Evolutionary conservation across 1,284 basidiomycete genomes (phyloP).

Genomic region (Naganishia albida): DNA sequence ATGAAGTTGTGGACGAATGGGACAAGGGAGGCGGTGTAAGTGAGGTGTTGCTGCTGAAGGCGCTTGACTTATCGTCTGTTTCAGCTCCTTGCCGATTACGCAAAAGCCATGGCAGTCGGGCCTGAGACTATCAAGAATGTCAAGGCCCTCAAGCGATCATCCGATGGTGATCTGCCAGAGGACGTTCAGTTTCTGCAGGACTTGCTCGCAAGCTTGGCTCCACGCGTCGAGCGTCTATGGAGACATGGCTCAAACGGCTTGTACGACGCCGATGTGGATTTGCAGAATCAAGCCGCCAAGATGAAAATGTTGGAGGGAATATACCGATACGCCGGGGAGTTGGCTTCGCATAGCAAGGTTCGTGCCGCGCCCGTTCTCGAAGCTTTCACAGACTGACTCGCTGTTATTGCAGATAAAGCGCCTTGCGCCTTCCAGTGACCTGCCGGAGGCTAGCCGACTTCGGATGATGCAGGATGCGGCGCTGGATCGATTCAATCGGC

Average conservation of each 20-base stretch:
- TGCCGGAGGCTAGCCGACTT: slow-evolving; percentile 50
- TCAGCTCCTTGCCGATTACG: slow-evolving; percentile 25
- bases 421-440: slow-evolving; percentile 39
- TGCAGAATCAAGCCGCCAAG: slow-evolving; percentile 18
- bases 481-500: slow-evolving; percentile 41
- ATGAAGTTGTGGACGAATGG: slow-evolving; percentile 70
- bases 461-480: slow-evolving; percentile 47
- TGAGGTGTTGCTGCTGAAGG: slow-evolving; percentile 3
- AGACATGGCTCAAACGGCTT: background rate
- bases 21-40: slow-evolving; percentile 73
- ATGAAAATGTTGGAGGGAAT: slow-evolving; percentile 45
- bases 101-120: slow-evolving; percentile 12
- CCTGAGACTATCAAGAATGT: slow-evolving; percentile 1
- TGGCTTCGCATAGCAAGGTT: slow-evolving; percentile 41
- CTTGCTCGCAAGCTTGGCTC: slow-evolving; percentile 5
- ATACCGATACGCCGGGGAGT: slow-evolving; percentile 40
- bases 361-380: background rate
- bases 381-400: slow-evolving; percentile 5
- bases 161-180: background rate
- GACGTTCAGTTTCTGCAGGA: background rate
- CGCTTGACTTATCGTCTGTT: background rate
- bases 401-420: slow-evolving; percentile 37
- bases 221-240: slow-evolving; percentile 21
- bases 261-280: background rate
- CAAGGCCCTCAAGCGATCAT: slow-evolving; percentile 2